phyloP scores from a whole-genome alignment of 129 eudicot species.

The Flaveria linearis region DNA sequence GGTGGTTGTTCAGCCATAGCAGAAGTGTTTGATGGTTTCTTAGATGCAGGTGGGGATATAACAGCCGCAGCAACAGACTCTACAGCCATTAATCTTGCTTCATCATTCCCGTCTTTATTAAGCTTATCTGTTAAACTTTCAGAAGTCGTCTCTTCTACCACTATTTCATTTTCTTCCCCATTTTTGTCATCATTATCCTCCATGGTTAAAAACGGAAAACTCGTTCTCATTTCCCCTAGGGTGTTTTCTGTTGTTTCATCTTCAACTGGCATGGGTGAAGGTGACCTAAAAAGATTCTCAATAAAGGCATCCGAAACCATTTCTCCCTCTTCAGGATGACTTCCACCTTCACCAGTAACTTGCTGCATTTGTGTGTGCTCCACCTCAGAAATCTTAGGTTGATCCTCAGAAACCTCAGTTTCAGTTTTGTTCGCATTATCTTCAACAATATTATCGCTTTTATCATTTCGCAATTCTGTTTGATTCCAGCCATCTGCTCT shows the following conservation, averaged over 20 bases:
- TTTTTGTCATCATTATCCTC: no score
- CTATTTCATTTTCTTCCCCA: no score
- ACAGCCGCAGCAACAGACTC: no score
- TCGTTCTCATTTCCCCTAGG: conserved; percentile 47
- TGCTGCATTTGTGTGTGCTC: conserved; percentile 53
- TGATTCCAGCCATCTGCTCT: conserved; percentile 39
- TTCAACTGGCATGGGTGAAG: conserved; percentile 45
- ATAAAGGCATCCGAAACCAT: conserved; percentile 39
- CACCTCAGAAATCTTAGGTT: conserved; percentile 27
- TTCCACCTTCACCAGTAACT: conserved; percentile 45
- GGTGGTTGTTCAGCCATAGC: conserved; percentile 21
- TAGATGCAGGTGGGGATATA: no score
- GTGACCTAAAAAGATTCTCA: conserved; percentile 36
- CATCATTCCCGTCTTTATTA: no score
- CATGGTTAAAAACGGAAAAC: conserved; percentile 24
- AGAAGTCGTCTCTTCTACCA: no score
- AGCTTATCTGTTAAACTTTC: no score
- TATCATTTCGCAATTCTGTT: conserved; percentile 42
- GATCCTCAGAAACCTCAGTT: conserved; percentile 47
- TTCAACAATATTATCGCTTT: conserved; percentile 33
- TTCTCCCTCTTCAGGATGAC: conserved; percentile 85
- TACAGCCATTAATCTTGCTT: no score
- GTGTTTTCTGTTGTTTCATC: conserved; percentile 31
- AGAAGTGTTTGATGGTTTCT: conserved; percentile 20
- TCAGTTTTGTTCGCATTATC: conserved; percentile 46